Base-by-base conservation (phyloP, 2,329 filamentous ascomycete species). In the Nemania sp. region DNA sequence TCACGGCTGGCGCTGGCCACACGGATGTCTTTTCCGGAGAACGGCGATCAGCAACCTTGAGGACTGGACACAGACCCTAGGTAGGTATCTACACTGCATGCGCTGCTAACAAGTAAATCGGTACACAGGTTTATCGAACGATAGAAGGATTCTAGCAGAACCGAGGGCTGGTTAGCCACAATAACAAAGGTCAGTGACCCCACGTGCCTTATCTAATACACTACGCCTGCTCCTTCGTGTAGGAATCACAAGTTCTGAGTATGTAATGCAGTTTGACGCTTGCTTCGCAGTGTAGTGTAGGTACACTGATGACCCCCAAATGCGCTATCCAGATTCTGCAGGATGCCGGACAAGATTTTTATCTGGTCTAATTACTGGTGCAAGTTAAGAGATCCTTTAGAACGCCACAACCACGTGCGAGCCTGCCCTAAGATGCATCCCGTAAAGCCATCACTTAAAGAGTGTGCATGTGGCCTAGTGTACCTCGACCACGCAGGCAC, bases 201-300 rank as follows among this genome's bases (percentile, higher is more conserved):
- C 49, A 56, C 53, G 53, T 28, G 26, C 11, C 42, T 44, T 48
- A 52, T 55, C 52, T 52, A 15, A 3, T 3, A 20, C n/a, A n/a
- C n/a, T n/a, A n/a, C n/a, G n/a, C n/a, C n/a, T n/a, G n/a, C n/a
- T n/a, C n/a, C n/a, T n/a, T n/a, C n/a, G n/a, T n/a, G n/a, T n/a
- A n/a, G n/a, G n/a, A n/a, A n/a, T n/a, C n/a, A n/a, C n/a, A n/a
- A n/a, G n/a, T n/a, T n/a, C n/a, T n/a, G n/a, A n/a, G n/a, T n/a
- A n/a, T n/a, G n/a, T n/a, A n/a, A n/a, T n/a, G n/a, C n/a, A n/a
- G n/a, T n/a, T 24, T 24, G 15, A 14, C 14, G 15, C 34, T 20
- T 20, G 5, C 9, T 39, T 22, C 12, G 3, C n/a, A n/a, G 17
- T 30, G 12, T 8, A 41, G 5, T 26, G 5, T 43, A 17, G 14